Evolutionary conservation across 345 rosid genomes (phyloP).

Genomic region (Cochlearia excelsa): DNA sequence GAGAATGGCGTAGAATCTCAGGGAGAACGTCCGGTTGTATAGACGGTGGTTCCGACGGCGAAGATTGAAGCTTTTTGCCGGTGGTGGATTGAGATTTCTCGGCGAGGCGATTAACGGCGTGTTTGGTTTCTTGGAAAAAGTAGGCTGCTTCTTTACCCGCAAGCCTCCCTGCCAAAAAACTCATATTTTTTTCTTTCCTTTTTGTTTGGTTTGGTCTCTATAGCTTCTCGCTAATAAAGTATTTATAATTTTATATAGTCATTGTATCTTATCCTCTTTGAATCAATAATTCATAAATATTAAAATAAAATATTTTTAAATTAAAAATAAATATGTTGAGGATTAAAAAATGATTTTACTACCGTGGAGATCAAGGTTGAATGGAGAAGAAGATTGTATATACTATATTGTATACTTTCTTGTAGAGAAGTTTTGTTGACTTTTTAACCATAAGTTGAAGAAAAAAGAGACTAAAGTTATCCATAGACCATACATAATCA

Average conservation of each 20-base stretch:
- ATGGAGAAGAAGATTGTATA: conserved; percentile 8
- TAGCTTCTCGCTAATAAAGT: background rate
- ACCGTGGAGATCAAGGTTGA: conserved; percentile 33
- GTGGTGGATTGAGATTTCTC: conserved; percentile 51
- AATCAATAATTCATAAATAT: background rate
- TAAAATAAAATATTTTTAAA: background rate
- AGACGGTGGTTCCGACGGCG: conserved; percentile 26
- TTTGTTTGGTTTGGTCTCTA: conserved; percentile 1
- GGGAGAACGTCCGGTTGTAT: conserved; percentile 75
- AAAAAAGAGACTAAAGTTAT: background rate
- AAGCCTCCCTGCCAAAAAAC: conserved; percentile 76
- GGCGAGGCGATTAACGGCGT: conserved; percentile 73
- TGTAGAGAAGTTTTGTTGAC: conserved; percentile 33
- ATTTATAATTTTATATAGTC: conserved; percentile 1
- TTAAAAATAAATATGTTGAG: background rate
- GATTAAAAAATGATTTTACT: conserved; percentile 19
- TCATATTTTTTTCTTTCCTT: conserved; percentile 47
- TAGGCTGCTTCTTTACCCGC: conserved; percentile 92
- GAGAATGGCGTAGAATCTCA: conserved; percentile 77
- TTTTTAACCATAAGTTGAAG: background rate
- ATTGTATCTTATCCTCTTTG: background rate
- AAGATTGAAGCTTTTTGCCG: conserved; percentile 34
- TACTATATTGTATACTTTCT: conserved; percentile 19
- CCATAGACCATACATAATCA: too few species aligned
- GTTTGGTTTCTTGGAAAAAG: conserved; percentile 85